phyloP scores from a whole-genome alignment of 2,329 filamentous ascomycete species.

The Aspergillus vadensis region DNA sequence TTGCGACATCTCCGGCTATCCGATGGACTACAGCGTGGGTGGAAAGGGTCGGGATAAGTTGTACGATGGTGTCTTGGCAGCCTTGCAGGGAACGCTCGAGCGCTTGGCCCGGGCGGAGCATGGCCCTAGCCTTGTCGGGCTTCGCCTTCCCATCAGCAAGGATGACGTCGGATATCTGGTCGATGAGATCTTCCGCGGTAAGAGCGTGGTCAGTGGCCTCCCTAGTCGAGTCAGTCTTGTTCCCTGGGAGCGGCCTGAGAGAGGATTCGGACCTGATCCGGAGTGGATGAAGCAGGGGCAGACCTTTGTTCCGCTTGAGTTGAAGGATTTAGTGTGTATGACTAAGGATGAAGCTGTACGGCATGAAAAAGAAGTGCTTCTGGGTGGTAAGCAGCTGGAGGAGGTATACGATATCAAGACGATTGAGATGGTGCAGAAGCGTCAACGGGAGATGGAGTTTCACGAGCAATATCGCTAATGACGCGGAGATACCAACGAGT shows the following conservation, averaged over 20 bases:
- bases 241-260: conserved; percentile 71
- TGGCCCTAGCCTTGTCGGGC: conserved; percentile 61
- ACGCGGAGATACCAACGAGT: not conserved
- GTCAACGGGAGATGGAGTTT: conserved; percentile 66
- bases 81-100: conserved; percentile 77
- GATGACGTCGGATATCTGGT: conserved; percentile 84
- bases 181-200: conserved; percentile 84
- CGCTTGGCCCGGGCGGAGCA: conserved; percentile 63
- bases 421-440: conserved; percentile 66
- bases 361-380: conserved; percentile 80
- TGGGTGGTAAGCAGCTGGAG: conserved; percentile 65
- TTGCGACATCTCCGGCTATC: conserved; percentile 77
- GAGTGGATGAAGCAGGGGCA: conserved; percentile 66
- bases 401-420: conserved; percentile 73
- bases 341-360: conserved; percentile 83
- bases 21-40: conserved; percentile 73
- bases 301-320: conserved; percentile 68
- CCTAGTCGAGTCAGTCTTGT: conserved; percentile 77
- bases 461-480: conserved; percentile 53
- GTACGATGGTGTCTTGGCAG: conserved; percentile 79
- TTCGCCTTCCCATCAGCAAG: conserved; percentile 75
- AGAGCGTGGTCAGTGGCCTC: conserved; percentile 80
- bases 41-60: conserved; percentile 85
- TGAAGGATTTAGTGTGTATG: conserved; percentile 81
- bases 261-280: conserved; percentile 63